Evolutionary conservation across 1,284 basidiomycete genomes (phyloP).

Genomic region (Rhodotorula glutinis): DNA sequence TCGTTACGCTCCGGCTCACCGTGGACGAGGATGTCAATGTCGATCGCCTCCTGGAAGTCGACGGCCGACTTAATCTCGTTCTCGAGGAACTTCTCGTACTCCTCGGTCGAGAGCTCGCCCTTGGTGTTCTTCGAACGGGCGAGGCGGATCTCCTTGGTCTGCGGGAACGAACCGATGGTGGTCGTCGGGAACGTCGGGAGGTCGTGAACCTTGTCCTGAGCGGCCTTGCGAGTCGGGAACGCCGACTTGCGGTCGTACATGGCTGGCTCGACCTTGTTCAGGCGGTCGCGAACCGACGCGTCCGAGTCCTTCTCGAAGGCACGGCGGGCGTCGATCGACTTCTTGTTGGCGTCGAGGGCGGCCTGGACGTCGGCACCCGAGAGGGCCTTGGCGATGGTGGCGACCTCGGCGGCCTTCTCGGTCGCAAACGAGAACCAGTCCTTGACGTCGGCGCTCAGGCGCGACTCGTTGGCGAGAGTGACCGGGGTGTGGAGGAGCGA

Average conservation of each 20-base stretch:
- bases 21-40: conserved; percentile 96
- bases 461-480: conserved; percentile 87
- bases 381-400: conserved; percentile 76
- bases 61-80: conserved; percentile 95
- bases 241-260: conserved; percentile 85
- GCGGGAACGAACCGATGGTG: conserved; percentile 46
- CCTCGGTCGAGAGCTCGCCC: conserved; percentile 76
- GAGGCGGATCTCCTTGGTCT: conserved; percentile 98
- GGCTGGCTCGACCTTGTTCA: conserved; percentile 83
- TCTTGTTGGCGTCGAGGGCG: conserved; percentile 81
- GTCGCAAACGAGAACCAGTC: conserved; percentile 99
- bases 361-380: conserved; percentile 67
- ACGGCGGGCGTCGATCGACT: conserved; percentile 90
- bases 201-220: conserved; percentile 83
- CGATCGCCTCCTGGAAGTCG: conserved; percentile 92
- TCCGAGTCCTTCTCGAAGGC: conserved; percentile 94
- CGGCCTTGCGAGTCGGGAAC: conserved; percentile 82
- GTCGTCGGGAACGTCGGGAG: conserved; percentile 84
- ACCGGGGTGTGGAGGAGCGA: conserved; percentile 98
- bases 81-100: conserved; percentile 99
- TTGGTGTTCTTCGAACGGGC: conserved; percentile 94
- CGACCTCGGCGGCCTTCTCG: conserved; percentile 93
- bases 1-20: conserved; percentile 73
- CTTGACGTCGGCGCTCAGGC: conserved; percentile 83
- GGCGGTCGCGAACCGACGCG: conserved; percentile 91